phyloP scores from a whole-genome alignment of 805 yeast genomes.

The Hanseniaspora occidentalis region DNA sequence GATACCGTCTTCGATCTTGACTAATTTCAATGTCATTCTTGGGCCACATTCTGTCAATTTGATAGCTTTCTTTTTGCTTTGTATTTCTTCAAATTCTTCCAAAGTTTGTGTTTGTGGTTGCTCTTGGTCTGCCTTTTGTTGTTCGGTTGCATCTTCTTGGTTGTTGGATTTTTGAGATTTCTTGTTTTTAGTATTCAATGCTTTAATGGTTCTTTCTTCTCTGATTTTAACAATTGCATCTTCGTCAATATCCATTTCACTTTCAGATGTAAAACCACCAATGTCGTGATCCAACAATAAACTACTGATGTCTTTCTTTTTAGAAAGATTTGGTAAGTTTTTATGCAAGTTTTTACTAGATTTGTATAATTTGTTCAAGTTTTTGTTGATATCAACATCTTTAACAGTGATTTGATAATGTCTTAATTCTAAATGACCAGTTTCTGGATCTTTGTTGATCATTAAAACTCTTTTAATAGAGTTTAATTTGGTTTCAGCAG shows the following conservation, averaged over 20 bases:
- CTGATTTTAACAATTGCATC: slow-evolving; percentile 51
- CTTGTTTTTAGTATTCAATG: slow-evolving; percentile 14
- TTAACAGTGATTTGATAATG: slow-evolving; percentile 85
- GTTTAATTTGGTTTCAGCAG: slow-evolving; percentile 61
- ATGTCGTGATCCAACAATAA: slow-evolving; percentile 70
- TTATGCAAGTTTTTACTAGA: slow-evolving; percentile 50
- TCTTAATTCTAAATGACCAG: slow-evolving; percentile 70
- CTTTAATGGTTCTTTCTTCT: slow-evolving; percentile 15
- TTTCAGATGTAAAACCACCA: slow-evolving; percentile 72
- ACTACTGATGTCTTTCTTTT: slow-evolving; percentile 68
- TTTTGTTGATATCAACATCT: slow-evolving; percentile 63
- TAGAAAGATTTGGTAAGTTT: slow-evolving; percentile 55
- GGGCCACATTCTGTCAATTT: slow-evolving; percentile 92
- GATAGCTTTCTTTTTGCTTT: slow-evolving; percentile 60
- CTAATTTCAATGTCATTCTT: slow-evolving; percentile 57
- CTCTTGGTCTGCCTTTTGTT: slow-evolving; percentile 11
- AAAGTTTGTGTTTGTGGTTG: neutral
- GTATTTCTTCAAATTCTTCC: slow-evolving; percentile 9
- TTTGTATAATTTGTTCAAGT: slow-evolving; percentile 56
- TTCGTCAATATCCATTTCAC: slow-evolving; percentile 81
- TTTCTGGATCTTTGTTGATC: slow-evolving; percentile 57
- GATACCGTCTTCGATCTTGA: slow-evolving; percentile 86
- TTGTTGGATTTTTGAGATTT: slow-evolving; percentile 13
- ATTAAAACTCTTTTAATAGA: slow-evolving; percentile 76
- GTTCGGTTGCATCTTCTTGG: slow-evolving; percentile 11